Conservation (phyloP, 257 asterid genomes). For the Solanum dulcamara region DNA sequence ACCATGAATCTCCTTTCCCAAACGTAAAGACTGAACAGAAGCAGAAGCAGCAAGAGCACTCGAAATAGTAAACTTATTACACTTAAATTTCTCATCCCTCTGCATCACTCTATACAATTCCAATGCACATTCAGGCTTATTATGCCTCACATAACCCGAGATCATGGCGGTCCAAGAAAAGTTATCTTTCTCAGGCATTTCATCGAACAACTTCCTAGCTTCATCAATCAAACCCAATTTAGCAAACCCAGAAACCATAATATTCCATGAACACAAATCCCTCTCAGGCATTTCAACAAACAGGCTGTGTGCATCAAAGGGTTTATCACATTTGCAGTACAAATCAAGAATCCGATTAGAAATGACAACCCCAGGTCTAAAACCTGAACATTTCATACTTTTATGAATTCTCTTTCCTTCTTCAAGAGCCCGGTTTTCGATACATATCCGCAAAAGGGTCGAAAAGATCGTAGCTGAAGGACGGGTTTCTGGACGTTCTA, state of each 20-base stretch:
- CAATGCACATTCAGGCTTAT: constrained; percentile 43
- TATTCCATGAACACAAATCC: constrained; percentile 72
- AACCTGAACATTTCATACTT: constrained; percentile 34
- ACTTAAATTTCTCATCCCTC: constrained; percentile 7
- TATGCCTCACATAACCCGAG: constrained; percentile 54
- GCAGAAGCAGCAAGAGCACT: constrained; percentile 75
- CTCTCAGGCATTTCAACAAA: constrained; percentile 53
- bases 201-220: constrained; percentile 52
- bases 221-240: constrained; percentile 33
- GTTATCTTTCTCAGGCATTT: constrained; percentile 60
- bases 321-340: constrained; percentile 49
- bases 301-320: constrained; percentile 32
- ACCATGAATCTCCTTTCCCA: constrained; percentile 69
- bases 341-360: constrained; percentile 54
- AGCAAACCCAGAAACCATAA: constrained; percentile 55
- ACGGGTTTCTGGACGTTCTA: constrained; percentile 14
- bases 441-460: constrained; percentile 36
- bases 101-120: constrained; percentile 58
- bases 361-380: constrained; percentile 39
- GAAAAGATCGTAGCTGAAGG: constrained; percentile 30
- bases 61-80: constrained; percentile 49
- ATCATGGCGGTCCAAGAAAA: constrained; percentile 80
- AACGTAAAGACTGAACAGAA: constrained; percentile 39
- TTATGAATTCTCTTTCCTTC: constrained; percentile 43
- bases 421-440: constrained; percentile 42